Base-by-base conservation (phyloP, 345 rosid genomes). In the Populus simonii region DNA sequence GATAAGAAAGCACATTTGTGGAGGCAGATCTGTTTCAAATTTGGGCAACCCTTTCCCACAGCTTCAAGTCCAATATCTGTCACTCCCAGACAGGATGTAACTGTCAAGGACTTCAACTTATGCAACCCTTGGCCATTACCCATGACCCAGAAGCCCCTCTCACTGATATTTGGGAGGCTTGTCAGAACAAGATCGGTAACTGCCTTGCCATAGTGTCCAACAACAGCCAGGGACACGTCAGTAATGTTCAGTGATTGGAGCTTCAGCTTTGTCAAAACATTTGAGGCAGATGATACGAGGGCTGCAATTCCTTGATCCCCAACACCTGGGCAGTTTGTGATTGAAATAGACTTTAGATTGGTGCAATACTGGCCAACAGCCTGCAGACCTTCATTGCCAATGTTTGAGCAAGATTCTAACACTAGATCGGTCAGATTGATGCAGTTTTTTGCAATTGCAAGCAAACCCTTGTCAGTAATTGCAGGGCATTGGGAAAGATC, bases 141-240 rank as follows among this genome's bases (percentile, higher is more conserved):
- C 99, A 96, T 92, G 68, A 94, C 97, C 97, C 99, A 96, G 80
- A 96, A 94, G 31, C 99, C 99, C 84, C 83, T 91, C 87, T 92
- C 94, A 1, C 81, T 87, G 70, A 94, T 94, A 68, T 87, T 83
- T 18, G 85, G 84, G 55, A 96, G 91, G 61, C 77, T 88, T 77
- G 81, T 69, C 36, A 96, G 95, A 59, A 89, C 83, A 68, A 96
- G 91, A 70, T 92, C 95, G 9, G 91, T 85, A 17, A 96, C 71
- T 0, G 88, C 84, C 86, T 81, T 88, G 79, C 99, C 98, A 82
- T 96, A 96, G 85, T 89, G 93, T 67, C 99, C 98, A 17, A 96
- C 76, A 15, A 92, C 91, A 68, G 98, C 99, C 18, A 96, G 87
- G 74, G 99, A 90, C 72, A 88, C 80, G 85, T 96, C 98, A 18